Percentiles rank a stretch among this genome's conserved stretches.
Evolutionary conservation across 257 asterid genomes (phyloP).

Genomic region (Solanum etuberosum): DNA sequence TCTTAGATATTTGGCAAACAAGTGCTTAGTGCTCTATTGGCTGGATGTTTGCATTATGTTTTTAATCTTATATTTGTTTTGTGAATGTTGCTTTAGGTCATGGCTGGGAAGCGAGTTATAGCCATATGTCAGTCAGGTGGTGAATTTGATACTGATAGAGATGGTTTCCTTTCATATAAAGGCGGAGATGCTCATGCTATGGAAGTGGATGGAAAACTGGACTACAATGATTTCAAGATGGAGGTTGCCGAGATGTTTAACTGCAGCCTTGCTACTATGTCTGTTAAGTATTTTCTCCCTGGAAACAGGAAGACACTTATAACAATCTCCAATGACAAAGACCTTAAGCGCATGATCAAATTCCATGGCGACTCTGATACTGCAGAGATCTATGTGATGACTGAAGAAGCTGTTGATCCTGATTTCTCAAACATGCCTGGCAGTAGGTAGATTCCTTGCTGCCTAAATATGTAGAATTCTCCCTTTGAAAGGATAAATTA

Average conservation of each 20-base stretch:
- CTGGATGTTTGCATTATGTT: background rate
- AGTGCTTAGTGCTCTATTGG: background rate
- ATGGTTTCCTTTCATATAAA: constrained; percentile 59
- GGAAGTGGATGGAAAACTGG: constrained; percentile 79
- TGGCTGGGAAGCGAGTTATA: constrained; percentile 68
- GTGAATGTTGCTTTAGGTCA: constrained; percentile 24
- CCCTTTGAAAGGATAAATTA: constrained; percentile 14
- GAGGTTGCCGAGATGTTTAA: constrained; percentile 95
- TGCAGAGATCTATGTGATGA: constrained; percentile 66
- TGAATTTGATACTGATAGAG: constrained; percentile 67
- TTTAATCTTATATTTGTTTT: constrained; percentile 4
- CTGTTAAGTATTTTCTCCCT: constrained; percentile 79
- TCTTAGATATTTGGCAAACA: background rate
- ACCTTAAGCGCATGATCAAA: constrained; percentile 76
- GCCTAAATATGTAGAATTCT: constrained; percentile 6
- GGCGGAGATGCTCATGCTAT: constrained; percentile 99
- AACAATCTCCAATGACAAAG: constrained; percentile 88
- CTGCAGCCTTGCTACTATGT: constrained; percentile 41
- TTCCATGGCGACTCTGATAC: constrained; percentile 60
- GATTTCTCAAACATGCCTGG: constrained; percentile 78
- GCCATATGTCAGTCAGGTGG: constrained; percentile 98
- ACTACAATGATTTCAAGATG: constrained; percentile 54
- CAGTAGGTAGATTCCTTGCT: constrained; percentile 69
- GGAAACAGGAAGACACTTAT: constrained; percentile 90
- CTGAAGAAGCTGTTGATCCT: constrained; percentile 62